These are phyloP conservation scores for Poa annua DNA, from an alignment of 176 grass and related monocot genomes.

Conservation along the genomic window DNA sequence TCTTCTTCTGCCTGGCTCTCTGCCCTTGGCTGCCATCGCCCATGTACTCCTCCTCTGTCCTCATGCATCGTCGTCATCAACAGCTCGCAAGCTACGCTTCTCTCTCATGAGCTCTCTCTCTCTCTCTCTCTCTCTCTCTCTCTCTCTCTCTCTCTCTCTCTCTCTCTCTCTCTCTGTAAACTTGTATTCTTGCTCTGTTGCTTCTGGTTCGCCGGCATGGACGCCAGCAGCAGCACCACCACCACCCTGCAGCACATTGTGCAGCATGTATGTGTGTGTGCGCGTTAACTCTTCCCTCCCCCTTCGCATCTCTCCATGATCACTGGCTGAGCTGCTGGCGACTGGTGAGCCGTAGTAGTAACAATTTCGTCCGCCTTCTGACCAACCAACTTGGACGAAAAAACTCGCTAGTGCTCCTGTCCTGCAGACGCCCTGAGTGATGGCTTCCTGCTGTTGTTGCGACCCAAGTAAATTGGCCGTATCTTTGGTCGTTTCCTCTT, in stretches of 20 bases:
- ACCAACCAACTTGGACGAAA: slow-evolving; percentile 26
- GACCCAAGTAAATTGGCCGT: slow-evolving; percentile 5
- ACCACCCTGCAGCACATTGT: background rate
- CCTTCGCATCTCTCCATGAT: slow-evolving; percentile 2
- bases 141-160: background rate
- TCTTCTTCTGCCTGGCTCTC: slow-evolving; percentile 32
- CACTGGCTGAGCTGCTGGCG: background rate
- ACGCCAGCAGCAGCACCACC: background rate
- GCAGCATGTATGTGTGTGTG: background rate
- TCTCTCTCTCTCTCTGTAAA: background rate
- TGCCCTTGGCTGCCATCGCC: background rate
- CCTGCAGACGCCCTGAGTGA: background rate
- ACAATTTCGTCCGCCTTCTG: slow-evolving; percentile 41
- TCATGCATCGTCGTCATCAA: slow-evolving; percentile 17
- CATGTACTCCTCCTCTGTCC: slow-evolving; percentile 38
- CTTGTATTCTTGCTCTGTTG: background rate
- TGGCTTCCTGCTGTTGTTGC: background rate
- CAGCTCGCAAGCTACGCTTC: background rate
- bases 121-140: background rate
- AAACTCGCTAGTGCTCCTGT: slow-evolving; percentile 25
- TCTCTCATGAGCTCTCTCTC: background rate
- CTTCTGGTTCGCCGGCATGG: slow-evolving; percentile 38
- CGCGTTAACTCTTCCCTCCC: slow-evolving; percentile 1
- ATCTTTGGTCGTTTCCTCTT: slow-evolving; percentile 32
- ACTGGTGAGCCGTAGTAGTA: background rate